Base-by-base conservation (phyloP, 2,329 filamentous ascomycete species). In the Trichoderma sp. region DNA sequence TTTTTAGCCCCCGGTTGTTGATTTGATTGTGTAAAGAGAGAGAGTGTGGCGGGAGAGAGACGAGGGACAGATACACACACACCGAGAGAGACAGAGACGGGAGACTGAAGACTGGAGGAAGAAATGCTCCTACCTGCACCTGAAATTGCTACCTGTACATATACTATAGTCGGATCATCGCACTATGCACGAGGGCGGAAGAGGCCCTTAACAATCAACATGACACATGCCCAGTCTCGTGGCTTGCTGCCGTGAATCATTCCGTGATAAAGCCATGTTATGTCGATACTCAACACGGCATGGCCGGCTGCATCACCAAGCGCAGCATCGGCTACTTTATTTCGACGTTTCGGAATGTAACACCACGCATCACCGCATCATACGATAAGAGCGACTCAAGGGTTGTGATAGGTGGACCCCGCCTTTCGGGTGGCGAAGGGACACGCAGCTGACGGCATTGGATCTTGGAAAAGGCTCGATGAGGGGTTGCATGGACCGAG, bases 361-460 rank as follows among this genome's bases (percentile, higher is more conserved):
- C 56, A 59, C 56, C 35, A 37, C 50, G 29, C 39, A 48, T 60
- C 58, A 60, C 58, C 32, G 32, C 32, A 37, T 64, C 60, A 37
- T 64, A 64, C 52, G 61, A 64, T 64, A 32, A 27, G 4, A 27
- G 39, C 8, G 35, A n/a, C n/a, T n/a, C 27, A 15, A 19, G 25
- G 39, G 22, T 15, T 45, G 7, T 35, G 27, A 61, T 60, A 35
- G 58, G 58, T 15, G n/a, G 48, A 64, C 52, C 61, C 61, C 61
- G 50, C 61, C 50, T 29, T 58, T 58, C 56, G 13, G 50, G 50
- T 64, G 45, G 29, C 42, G 59, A 52, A 32, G n/a, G 3, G 34
- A 8, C 3, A 15, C 5, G 53, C 53, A 54, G 54, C 56, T 59
- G 56, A 59, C 56, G 56, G 35, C 56, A 59, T 37, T 53, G 22